These are phyloP conservation scores for Trapa bicornis DNA, from an alignment of 345 rosid species.

Conservation along the genomic window DNA sequence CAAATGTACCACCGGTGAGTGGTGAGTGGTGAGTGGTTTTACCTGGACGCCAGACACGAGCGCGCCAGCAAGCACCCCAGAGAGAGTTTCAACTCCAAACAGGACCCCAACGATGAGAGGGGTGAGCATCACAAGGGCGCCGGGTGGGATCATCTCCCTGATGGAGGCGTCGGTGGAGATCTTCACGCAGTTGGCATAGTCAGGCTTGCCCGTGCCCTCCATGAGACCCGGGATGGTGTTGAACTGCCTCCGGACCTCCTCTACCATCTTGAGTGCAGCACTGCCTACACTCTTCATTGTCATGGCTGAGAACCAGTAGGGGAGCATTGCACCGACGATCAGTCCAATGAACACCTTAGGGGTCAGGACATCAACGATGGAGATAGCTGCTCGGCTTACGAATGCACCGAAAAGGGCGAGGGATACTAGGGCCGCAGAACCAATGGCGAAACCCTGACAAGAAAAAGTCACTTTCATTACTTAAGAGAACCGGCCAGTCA, in stretches of 20 bases:
- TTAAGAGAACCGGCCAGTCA: not conserved
- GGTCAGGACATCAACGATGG: too few relatives aligned
- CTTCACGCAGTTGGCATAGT: constrained; percentile 90
- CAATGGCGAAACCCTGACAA: constrained; percentile 10
- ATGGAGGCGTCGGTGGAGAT: constrained; percentile 93
- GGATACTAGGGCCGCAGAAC: too few relatives aligned
- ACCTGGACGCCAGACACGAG: constrained; percentile 96
- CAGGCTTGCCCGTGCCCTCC: constrained; percentile 88
- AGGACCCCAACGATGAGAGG: constrained; percentile 51
- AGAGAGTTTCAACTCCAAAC: constrained; percentile 79
- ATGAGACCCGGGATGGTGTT: constrained; percentile 23
- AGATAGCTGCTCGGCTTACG: too few relatives aligned
- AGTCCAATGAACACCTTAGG: too few relatives aligned
- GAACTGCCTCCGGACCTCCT: constrained; percentile 83
- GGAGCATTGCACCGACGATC: too few relatives aligned
- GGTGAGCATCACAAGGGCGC: constrained; percentile 45
- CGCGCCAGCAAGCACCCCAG: constrained; percentile 84
- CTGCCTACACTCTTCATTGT: constrained; percentile 64
- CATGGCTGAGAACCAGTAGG: too few relatives aligned
- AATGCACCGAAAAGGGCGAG: too few relatives aligned
- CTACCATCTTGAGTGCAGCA: constrained; percentile 93
- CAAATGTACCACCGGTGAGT: not conserved
- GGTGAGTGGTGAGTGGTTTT: not conserved
- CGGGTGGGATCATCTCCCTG: constrained; percentile 95
- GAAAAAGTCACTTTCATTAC: not conserved